Evolutionary conservation across 2,329 filamentous ascomycete genomes (phyloP).

Genomic region (Exophiala phaeomuriformis): DNA sequence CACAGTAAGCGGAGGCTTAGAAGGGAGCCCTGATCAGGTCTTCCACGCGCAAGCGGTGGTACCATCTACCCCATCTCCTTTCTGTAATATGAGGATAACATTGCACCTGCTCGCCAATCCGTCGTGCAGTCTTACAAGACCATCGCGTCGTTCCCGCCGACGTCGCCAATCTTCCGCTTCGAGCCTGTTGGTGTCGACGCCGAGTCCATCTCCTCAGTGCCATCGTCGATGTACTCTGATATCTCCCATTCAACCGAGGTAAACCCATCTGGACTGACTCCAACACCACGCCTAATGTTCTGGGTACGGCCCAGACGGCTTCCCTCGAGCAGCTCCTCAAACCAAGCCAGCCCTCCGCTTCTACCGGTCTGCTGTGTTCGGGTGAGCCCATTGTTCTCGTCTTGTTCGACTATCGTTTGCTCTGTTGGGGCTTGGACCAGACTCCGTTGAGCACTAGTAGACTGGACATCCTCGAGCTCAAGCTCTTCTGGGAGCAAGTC

Average conservation of each 20-base stretch:
- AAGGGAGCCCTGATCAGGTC: too few relatives aligned
- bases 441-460: neutral
- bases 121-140: neutral
- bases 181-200: conserved; percentile 13
- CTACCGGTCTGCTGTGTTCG: conserved; percentile 10
- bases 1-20: too few relatives aligned
- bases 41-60: too few relatives aligned
- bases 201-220: conserved; percentile 3
- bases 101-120: neutral
- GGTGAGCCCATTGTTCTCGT: conserved; percentile 9
- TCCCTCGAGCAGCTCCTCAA: conserved; percentile 71
- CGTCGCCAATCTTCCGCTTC: conserved; percentile 24
- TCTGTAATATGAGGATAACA: neutral
- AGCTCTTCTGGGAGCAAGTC: conserved; percentile 57
- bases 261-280: conserved; percentile 55
- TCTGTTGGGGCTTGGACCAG: conserved; percentile 1
- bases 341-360: conserved; percentile 67
- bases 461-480: conserved; percentile 30
- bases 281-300: conserved; percentile 51
- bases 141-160: conserved; percentile 12
- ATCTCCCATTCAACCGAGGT: conserved; percentile 76
- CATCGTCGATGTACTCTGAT: conserved; percentile 53
- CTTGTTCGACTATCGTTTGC: neutral
- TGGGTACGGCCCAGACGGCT: conserved; percentile 64
- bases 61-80: neutral